These are phyloP conservation scores for Phyllostachys edulis DNA, from an alignment of 176 grass and related monocot species.

Conservation along the genomic window DNA sequence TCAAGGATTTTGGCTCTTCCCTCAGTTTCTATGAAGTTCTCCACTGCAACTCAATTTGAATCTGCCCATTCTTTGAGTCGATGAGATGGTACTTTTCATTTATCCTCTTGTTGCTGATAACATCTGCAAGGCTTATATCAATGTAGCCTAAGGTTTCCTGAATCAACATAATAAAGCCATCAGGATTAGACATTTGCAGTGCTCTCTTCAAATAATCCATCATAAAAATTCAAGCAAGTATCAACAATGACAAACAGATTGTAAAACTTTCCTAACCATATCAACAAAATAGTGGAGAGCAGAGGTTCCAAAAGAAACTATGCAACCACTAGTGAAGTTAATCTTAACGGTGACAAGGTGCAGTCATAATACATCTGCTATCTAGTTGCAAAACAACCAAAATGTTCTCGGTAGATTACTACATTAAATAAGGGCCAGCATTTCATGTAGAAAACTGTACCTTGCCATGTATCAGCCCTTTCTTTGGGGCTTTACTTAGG, in stretches of 20 bases:
- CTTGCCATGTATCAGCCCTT: conserved; percentile 81
- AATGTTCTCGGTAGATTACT: neutral
- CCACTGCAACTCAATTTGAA: conserved; percentile 94
- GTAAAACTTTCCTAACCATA: neutral
- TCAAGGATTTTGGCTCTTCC: neutral
- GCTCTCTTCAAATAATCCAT: neutral
- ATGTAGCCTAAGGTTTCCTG: conserved; percentile 85
- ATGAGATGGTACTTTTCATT: conserved; percentile 85
- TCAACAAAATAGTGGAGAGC: neutral
- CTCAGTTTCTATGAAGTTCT: conserved; percentile 62
- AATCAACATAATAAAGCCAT: conserved; percentile 24
- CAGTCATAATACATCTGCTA: neutral
- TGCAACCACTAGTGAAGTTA: neutral
- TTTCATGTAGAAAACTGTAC: conserved; percentile 37
- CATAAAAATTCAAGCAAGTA: neutral
- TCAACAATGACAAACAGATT: neutral
- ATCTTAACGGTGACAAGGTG: neutral
- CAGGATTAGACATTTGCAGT: conserved; percentile 9
- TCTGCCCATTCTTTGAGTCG: conserved; percentile 81
- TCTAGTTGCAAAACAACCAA: neutral
- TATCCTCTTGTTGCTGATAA: conserved; percentile 80
- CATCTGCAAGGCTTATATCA: conserved; percentile 66
- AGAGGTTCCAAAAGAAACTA: neutral
- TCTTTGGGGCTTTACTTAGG: conserved; percentile 68
- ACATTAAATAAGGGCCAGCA: neutral